A percentile compares a stretch with the other conserved stretches of the same genome.
These are phyloP conservation scores for Phytophthora citrophthora DNA, from an alignment of 352 stramenopile species.

Conservation along the genomic window DNA sequence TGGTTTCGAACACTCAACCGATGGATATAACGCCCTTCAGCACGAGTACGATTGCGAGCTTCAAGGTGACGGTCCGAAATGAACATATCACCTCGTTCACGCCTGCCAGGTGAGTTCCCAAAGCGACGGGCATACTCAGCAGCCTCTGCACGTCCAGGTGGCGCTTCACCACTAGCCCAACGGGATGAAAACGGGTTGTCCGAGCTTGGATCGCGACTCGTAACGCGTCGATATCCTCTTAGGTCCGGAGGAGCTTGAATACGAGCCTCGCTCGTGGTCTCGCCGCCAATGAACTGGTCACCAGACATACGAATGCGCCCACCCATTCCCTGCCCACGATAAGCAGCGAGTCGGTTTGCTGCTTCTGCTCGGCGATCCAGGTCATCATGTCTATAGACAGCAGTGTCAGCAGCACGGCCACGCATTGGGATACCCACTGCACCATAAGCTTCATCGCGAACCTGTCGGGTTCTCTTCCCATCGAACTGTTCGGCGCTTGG, in stretches of 20 bases:
- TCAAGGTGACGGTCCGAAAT: conserved; percentile 24
- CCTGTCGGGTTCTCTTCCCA: conserved; percentile 38
- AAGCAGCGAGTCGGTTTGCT: conserved; percentile 22
- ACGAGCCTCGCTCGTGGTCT: conserved; percentile 25
- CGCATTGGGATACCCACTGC: conserved; percentile 3
- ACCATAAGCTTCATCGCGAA: conserved; percentile 25
- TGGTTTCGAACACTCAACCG: conserved; percentile 18
- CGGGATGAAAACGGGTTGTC: conserved; percentile 33
- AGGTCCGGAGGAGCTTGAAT: conserved; percentile 27
- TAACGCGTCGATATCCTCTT: conserved; percentile 25
- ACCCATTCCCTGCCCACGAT: conserved; percentile 29
- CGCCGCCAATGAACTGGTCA: conserved; percentile 20
- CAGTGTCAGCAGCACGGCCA: conserved; percentile 10
- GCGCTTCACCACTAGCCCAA: conserved; percentile 26
- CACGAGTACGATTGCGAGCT: conserved; percentile 22
- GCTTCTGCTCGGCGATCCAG: conserved; percentile 23
- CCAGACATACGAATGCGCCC: conserved; percentile 30
- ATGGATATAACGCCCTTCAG: conserved; percentile 33
- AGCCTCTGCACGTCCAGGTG: conserved; percentile 5
- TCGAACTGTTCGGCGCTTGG: conserved; percentile 25
- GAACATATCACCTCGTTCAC: conserved; percentile 34
- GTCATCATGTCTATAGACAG: conserved; percentile 23
- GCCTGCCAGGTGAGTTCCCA: conserved; percentile 44
- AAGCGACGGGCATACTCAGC: conserved; percentile 43
- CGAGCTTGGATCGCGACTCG: conserved; percentile 18